Evolutionary conservation across 345 rosid species (phyloP).

Genomic region (rapeseed (Brassica napus)): DNA sequence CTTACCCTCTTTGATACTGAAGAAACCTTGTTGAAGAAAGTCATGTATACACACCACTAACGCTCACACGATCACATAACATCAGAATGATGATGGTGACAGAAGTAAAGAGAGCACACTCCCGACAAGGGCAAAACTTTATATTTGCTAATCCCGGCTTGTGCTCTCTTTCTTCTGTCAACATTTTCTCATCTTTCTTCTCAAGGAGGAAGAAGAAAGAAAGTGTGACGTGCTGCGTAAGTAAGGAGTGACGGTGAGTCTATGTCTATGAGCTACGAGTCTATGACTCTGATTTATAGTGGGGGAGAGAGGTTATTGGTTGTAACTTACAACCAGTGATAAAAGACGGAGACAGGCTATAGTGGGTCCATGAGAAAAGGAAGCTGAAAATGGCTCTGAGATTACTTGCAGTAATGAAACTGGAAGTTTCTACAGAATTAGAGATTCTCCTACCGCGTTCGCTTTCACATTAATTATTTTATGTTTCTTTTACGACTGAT

Average conservation of each 20-base stretch:
- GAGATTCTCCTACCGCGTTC: constrained; percentile 36
- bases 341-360: constrained; percentile 6
- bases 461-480: constrained; percentile 32
- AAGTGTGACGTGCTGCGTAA: constrained; percentile 40
- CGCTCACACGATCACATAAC: constrained; percentile 25
- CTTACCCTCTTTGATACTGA: constrained; percentile 12
- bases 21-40: constrained; percentile 18
- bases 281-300: constrained; percentile 14
- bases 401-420: constrained; percentile 8
- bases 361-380: constrained; percentile 10
- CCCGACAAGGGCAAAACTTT: constrained; percentile 64
- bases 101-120: constrained; percentile 92
- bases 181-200: constrained; percentile 41
- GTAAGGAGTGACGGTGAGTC: constrained; percentile 31
- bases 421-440: constrained; percentile 37
- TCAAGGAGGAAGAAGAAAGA: constrained; percentile 1
- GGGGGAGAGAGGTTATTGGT: constrained; percentile 13
- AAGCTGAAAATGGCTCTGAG: constrained; percentile 35
- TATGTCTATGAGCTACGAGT: neutral
- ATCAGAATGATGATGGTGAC: constrained; percentile 49
- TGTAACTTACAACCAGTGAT: constrained; percentile 14
- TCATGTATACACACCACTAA: neutral
- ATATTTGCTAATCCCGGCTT: constrained; percentile 56
- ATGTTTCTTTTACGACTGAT: neutral
- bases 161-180: constrained; percentile 99